Conservation (phyloP, 108 stramenopile species). For the Hondaea fermentalgiana region DNA sequence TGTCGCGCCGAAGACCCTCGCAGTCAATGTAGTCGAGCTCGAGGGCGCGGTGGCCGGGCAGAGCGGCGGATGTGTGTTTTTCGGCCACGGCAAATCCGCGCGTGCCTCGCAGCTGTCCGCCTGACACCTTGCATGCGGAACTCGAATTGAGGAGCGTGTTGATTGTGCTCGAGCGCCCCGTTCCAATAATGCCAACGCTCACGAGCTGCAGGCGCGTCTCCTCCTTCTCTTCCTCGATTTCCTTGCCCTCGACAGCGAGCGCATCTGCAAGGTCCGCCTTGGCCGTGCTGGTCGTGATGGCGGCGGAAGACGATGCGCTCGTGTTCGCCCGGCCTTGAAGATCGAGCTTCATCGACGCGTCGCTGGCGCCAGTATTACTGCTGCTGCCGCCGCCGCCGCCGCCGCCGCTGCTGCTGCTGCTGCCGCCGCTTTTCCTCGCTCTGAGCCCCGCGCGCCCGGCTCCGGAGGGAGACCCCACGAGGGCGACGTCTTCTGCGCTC, state of each 20-base stretch:
- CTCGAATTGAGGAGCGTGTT: background rate
- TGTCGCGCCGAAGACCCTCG: background rate
- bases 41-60: background rate
- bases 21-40: background rate
- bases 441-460: background rate
- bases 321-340: no score
- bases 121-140: background rate
- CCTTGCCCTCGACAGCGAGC: no score
- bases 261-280: no score
- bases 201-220: background rate
- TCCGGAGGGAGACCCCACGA: background rate
- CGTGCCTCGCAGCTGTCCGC: slow-evolving; percentile 15
- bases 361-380: no score
- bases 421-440: no score
- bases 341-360: no score
- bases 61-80: background rate
- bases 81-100: background rate
- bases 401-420: no score
- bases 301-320: no score
- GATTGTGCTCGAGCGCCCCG: background rate
- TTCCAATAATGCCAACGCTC: background rate
- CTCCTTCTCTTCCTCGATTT: no score
- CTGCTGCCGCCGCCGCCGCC: no score
- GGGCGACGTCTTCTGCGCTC: background rate
- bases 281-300: no score